Evolutionary conservation across 306 rosid species (phyloP), one percentile per base, ranked within the genome.

Genomic region (Datisca glomerata): DNA sequence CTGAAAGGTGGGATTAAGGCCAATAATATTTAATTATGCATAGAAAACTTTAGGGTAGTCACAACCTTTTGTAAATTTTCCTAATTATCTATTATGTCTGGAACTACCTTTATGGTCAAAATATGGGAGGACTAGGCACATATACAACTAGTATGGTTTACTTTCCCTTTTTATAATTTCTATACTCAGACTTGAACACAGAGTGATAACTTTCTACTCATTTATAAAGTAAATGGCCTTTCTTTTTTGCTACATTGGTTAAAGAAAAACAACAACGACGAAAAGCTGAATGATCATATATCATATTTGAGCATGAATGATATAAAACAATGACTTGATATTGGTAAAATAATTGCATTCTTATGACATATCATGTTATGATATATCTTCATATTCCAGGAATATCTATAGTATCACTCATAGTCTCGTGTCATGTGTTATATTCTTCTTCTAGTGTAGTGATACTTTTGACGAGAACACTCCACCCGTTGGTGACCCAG

Each of bases 391-490:
- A 47, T 25, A 12, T 20, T 11, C n/a, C n/a, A n/a, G n/a, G n/a
- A n/a, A n/a, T n/a, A n/a, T n/a, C n/a, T n/a, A n/a, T n/a, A n/a
- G n/a, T n/a, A n/a, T n/a, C n/a, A n/a, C n/a, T n/a, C n/a, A n/a
- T n/a, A n/a, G n/a, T n/a, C n/a, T n/a, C n/a, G n/a, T n/a, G n/a
- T n/a, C 11, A 16, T 43, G 55, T 54, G 2, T 47, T 52, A 35
- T 56, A 39, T 51, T 45, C 55, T 58, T 55, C 54, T 61, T 60
- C 54, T 32, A 56, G 47, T 49, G 21, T 81, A 86, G 94, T 31
- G 94, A 82, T 66, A 86, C 96, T 63, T 86, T 86, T 43, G 94
- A 86, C 21, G 96, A 86, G 71, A 86, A 86, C 74, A 86, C 96
- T 29, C 96, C 94, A 4, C 96, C 96, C 25, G 46, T 53, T 45